Evolutionary conservation across 2,329 filamentous ascomycete genomes (phyloP).

Genomic region (Dothiorella sarmentorum): DNA sequence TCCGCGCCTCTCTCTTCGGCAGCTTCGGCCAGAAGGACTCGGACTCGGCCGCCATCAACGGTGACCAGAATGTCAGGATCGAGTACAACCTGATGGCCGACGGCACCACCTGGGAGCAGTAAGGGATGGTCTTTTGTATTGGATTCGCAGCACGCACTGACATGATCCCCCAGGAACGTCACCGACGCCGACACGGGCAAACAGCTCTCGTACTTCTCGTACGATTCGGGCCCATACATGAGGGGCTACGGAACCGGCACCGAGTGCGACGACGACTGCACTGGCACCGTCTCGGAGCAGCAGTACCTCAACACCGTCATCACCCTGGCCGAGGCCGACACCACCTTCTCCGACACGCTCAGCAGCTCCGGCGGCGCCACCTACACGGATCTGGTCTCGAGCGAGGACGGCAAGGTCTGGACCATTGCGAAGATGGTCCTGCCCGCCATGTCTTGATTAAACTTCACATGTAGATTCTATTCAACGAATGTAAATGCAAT

Average conservation of each 20-base stretch:
- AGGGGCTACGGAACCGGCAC: constrained; percentile 41
- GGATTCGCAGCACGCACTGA: too few relatives aligned
- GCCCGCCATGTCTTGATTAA: constrained; percentile 3
- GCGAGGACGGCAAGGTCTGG: constrained; percentile 3
- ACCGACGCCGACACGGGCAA: constrained; percentile 39
- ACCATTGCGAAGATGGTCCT: constrained; percentile 6
- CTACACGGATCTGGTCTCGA: neutral
- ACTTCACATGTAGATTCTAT: too few relatives aligned
- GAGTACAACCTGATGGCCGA: constrained; percentile 27
- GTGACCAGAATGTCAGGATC: constrained; percentile 33
- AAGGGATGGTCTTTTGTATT: too few relatives aligned
- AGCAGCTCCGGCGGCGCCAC: neutral
- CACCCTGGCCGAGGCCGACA: constrained; percentile 35
- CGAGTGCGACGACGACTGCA: constrained; percentile 39
- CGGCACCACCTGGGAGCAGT: constrained; percentile 33
- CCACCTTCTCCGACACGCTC: constrained; percentile 23
- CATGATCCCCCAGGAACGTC: too few relatives aligned
- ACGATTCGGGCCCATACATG: constrained; percentile 38
- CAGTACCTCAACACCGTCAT: constrained; percentile 41
- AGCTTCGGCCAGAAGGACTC: constrained; percentile 41
- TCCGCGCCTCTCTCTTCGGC: constrained; percentile 41
- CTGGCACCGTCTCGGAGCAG: constrained; percentile 37
- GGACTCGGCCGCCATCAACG: constrained; percentile 22
- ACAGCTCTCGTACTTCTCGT: constrained; percentile 34
- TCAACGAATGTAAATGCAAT: too few relatives aligned